Evolutionary conservation across 345 rosid species (phyloP).

Genomic region (Isatis tinctoria): DNA sequence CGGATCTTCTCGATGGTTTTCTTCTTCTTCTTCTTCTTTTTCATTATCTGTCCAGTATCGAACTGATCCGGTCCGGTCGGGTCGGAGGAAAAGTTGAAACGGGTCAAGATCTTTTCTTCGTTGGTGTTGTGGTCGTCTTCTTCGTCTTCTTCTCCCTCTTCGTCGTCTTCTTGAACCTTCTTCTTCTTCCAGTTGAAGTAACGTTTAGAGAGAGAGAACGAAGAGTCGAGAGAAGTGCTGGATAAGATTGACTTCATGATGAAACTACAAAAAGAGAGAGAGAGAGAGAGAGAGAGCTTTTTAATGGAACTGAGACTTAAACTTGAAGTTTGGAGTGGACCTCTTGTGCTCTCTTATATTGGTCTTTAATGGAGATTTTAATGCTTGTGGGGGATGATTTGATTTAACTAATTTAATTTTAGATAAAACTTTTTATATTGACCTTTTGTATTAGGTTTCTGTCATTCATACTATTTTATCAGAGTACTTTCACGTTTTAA

Average conservation of each 20-base stretch:
- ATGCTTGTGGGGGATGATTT: conserved; percentile 10
- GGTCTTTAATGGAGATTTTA: conserved; percentile 13
- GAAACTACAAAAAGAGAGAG: conserved; percentile 3
- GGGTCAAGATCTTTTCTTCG: conserved; percentile 28
- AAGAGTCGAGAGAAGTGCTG: conserved; percentile 64
- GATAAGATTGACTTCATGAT: conserved; percentile 72
- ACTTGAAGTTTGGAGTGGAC: conserved; percentile 16
- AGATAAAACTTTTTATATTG: not conserved
- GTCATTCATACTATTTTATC: not conserved
- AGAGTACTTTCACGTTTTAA: not conserved
- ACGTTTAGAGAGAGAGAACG: conserved; percentile 87
- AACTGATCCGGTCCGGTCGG: conserved; percentile 14
- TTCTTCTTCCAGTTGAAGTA: conserved; percentile 83
- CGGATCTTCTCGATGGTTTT: conserved; percentile 53
- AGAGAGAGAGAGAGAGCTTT: not conserved
- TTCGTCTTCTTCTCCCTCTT: conserved; percentile 29
- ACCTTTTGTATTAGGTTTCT: not conserved
- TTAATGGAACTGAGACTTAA: not conserved
- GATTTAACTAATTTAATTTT: not conserved
- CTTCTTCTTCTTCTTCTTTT: conserved; percentile 34
- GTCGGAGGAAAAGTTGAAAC: conserved; percentile 22
- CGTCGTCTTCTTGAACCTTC: conserved; percentile 50
- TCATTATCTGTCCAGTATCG: conserved; percentile 11
- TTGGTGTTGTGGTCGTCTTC: conserved; percentile 22
- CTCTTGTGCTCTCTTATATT: conserved; percentile 21